Percentiles rank a stretch among this genome's conserved stretches.
Evolutionary conservation across 2,329 filamentous ascomycete species (phyloP).

Genomic region (Volutella citrinella): DNA sequence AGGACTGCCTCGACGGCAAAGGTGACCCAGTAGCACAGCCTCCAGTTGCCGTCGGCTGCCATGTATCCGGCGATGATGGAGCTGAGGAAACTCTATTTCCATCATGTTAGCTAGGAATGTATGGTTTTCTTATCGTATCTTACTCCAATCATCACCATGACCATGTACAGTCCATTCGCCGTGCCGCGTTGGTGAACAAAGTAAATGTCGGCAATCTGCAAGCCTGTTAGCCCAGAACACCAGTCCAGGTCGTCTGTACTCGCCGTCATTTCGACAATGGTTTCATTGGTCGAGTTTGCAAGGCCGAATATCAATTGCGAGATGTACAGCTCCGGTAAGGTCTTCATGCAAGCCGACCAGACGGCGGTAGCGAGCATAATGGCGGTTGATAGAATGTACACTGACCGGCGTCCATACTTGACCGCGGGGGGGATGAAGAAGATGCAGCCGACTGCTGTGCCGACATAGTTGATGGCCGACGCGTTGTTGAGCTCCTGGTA

Average conservation of each 20-base stretch:
- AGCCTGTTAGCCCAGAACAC: not conserved
- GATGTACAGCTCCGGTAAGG: constrained; percentile 16
- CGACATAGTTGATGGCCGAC: constrained; percentile 20
- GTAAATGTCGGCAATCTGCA: constrained; percentile 26
- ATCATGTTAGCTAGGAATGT: constrained; percentile 5
- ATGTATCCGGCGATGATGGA: constrained; percentile 26
- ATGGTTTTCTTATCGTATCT: no score
- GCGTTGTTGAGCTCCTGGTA: constrained; percentile 19
- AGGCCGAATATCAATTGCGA: constrained; percentile 28
- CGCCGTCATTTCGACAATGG: constrained; percentile 34
- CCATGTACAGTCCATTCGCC: constrained; percentile 26
- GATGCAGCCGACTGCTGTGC: constrained; percentile 26
- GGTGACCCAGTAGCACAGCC: no score
- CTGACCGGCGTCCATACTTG: constrained; percentile 27
- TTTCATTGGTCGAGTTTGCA: constrained; percentile 33
- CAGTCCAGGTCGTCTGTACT: not conserved
- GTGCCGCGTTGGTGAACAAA: constrained; percentile 27
- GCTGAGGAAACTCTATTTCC: constrained; percentile 15
- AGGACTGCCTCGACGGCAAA: no score
- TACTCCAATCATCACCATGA: constrained; percentile 25
- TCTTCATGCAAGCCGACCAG: constrained; percentile 21
- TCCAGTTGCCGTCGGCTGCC: no score
- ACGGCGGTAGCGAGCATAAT: constrained; percentile 14
- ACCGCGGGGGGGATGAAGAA: constrained; percentile 29
- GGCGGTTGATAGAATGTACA: constrained; percentile 23